These are phyloP conservation scores for Selaginella tamariscina DNA, from an alignment of 75 land plant genomes.

Conservation along the genomic window DNA sequence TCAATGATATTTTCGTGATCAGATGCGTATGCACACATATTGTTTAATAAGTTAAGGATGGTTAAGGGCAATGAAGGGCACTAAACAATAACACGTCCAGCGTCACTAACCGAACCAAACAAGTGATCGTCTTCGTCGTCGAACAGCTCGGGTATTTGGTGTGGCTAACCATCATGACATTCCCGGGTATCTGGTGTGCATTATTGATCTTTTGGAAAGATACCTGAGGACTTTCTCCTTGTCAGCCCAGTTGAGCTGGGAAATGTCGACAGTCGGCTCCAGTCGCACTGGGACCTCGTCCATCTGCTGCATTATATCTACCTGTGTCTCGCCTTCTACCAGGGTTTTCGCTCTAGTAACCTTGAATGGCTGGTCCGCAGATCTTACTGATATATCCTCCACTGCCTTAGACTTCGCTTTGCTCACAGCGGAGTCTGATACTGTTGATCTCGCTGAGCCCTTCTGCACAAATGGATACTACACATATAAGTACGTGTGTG, in stretches of 20 bases:
- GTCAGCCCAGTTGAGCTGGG: slow-evolving; percentile 21
- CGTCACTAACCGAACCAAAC: slow-evolving; percentile 12
- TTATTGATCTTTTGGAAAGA: slow-evolving; percentile 26
- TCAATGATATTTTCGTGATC: too few relatives aligned
- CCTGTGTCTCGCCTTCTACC: not conserved
- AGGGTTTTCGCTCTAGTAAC: not conserved
- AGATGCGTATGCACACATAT: too few relatives aligned
- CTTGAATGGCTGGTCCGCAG: too few relatives aligned
- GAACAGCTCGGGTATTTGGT: slow-evolving; percentile 1
- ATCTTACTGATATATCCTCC: too few relatives aligned
- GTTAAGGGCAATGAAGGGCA: too few relatives aligned
- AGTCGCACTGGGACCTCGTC: not conserved
- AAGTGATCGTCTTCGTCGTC: not conserved
- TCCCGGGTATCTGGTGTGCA: slow-evolving; percentile 12
- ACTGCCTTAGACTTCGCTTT: not conserved
- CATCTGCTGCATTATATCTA: not conserved
- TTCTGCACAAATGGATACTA: too few relatives aligned
- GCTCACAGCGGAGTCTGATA: not conserved
- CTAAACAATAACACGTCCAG: slow-evolving; percentile 17
- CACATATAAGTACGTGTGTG: too few relatives aligned
- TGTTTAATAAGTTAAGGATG: too few relatives aligned
- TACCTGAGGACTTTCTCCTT: slow-evolving; percentile 26
- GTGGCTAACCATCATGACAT: not conserved
- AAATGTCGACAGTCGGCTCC: slow-evolving; percentile 24
- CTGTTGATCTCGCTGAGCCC: not conserved